Base-by-base conservation (phyloP, 2,329 filamentous ascomycete species). In the Penicillium carneum region DNA sequence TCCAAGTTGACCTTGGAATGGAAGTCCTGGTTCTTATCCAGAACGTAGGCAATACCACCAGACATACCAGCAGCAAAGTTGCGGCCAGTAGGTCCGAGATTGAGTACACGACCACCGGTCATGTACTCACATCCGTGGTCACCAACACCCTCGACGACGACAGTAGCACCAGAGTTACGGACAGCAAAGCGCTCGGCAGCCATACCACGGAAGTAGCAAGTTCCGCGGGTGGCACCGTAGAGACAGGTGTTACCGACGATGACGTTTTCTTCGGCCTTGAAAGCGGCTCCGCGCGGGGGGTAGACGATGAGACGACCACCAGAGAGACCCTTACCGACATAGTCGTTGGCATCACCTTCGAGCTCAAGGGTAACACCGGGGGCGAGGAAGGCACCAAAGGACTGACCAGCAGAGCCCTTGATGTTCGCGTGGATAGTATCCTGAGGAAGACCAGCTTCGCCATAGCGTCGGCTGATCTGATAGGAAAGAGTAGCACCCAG, bases 61-160 rank as follows among this genome's bases (percentile, higher is more conserved):
- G 93, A 97, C 94, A 98, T 98, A 84, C 94, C 94, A 63, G 94
- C 94, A 71, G 93, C 94, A 74, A 98, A 98, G 84, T 98, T 98
- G 71, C 94, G 93, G 47, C 94, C 94, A 74, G 93, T 97, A 72
- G 87, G 88, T 61, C 94, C 94, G 49, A 98, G 86, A 73, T 96
- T 86, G 66, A 98, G 83, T 52, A 97, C 85, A 74, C 93, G 92
- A 75, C 94, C 94, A 76, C 94, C 94, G 73, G 94, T 97, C 94
- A 98, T 98, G 86, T 98, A 98, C 84, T 98, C 94, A 76, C 93
- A 97, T 65, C 92, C 91, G 77, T 98, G 94, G 78, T 98, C 94
- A 84, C 94, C 94, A 67, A 96, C 87, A 81, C 94, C 94, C 80
- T 98, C 94, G 64, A 97, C 93, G 67, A 98, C 91, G n/a, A 94